Conservation (phyloP, 495 filamentous ascomycete genomes). For the Penicillium soppii region DNA sequence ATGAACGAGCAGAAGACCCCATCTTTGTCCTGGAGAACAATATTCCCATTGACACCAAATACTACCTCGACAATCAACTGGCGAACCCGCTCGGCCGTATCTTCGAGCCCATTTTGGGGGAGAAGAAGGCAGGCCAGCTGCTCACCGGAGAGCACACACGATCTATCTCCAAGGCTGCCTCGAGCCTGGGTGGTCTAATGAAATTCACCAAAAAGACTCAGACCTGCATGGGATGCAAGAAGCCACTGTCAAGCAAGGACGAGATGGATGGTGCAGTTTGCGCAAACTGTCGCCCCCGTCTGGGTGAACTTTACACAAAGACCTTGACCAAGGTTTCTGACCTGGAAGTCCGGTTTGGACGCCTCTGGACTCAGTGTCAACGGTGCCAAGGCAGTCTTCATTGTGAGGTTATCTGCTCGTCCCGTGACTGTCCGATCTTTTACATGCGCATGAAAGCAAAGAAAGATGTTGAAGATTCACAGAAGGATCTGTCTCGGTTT, state of each 20-base stretch:
- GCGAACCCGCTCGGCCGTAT: constrained; percentile 91
- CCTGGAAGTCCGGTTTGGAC: constrained; percentile 86
- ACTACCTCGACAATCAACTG: constrained; percentile 98
- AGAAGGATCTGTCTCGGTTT: constrained; percentile 87
- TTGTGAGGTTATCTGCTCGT: constrained; percentile 95
- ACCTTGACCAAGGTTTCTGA: constrained; percentile 83
- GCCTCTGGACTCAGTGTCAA: constrained; percentile 98
- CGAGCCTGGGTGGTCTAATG: constrained; percentile 90
- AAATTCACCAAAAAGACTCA: constrained; percentile 96
- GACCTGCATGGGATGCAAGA: constrained; percentile 99
- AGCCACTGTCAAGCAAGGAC: constrained; percentile 75
- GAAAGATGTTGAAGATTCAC: constrained; percentile 95
- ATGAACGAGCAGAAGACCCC: constrained; percentile 93
- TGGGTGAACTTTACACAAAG: constrained; percentile 93
- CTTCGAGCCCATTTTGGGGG: constrained; percentile 95
- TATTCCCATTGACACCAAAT: constrained; percentile 95
- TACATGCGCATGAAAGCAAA: constrained; percentile 99
- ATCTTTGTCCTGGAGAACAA: constrained; percentile 97
- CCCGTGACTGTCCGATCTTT: constrained; percentile 96
- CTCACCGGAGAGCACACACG: constrained; percentile 90
- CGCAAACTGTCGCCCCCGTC: constrained; percentile 73
- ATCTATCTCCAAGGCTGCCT: constrained; percentile 84
- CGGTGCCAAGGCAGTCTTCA: constrained; percentile 97
- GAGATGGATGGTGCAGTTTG: constrained; percentile 88
- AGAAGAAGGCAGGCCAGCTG: constrained; percentile 80